Evolutionary conservation across 192 early-diverging fungal species (phyloP).

Genomic region (Backusella mclennaniae): DNA sequence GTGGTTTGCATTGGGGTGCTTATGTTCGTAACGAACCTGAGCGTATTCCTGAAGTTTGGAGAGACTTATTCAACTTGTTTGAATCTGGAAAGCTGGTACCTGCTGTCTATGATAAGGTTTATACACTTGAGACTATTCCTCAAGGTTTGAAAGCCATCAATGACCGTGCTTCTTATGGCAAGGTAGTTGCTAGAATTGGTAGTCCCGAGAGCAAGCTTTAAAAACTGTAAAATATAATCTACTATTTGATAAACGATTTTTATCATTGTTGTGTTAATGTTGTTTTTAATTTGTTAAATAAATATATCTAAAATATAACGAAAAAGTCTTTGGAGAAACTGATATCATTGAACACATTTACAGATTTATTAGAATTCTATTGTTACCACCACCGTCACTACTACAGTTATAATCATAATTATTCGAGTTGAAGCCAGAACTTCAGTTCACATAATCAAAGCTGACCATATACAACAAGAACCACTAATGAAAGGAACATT

Average conservation of each 20-base stretch:
- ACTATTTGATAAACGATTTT: neutral
- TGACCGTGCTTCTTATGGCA: conserved; percentile 70
- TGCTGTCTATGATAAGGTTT: conserved; percentile 64
- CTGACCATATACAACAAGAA: too few relatives aligned
- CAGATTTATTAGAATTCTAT: too few relatives aligned
- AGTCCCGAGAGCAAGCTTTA: conserved; percentile 27
- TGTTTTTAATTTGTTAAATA: neutral
- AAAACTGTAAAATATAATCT: conserved; percentile 3
- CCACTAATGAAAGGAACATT: too few relatives aligned
- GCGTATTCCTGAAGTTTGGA: conserved; percentile 66
- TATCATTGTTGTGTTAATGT: neutral
- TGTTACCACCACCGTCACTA: too few relatives aligned
- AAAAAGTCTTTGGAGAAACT: too few relatives aligned
- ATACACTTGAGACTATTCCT: conserved; percentile 59
- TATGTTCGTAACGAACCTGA: conserved; percentile 58
- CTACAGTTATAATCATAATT: too few relatives aligned
- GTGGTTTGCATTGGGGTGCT: conserved; percentile 77
- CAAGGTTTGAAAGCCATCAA: conserved; percentile 69
- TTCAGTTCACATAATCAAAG: neutral
- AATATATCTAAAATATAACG: too few relatives aligned
- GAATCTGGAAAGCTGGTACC: conserved; percentile 52
- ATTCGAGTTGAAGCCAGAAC: too few relatives aligned
- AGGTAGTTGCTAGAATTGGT: conserved; percentile 58
- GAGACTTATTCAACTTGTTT: conserved; percentile 57
- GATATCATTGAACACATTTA: too few relatives aligned